Percentiles rank a stretch among this genome's conserved stretches.
phyloP scores from a whole-genome alignment of 352 stramenopile genomes.

The Phytophthora lateralis region DNA sequence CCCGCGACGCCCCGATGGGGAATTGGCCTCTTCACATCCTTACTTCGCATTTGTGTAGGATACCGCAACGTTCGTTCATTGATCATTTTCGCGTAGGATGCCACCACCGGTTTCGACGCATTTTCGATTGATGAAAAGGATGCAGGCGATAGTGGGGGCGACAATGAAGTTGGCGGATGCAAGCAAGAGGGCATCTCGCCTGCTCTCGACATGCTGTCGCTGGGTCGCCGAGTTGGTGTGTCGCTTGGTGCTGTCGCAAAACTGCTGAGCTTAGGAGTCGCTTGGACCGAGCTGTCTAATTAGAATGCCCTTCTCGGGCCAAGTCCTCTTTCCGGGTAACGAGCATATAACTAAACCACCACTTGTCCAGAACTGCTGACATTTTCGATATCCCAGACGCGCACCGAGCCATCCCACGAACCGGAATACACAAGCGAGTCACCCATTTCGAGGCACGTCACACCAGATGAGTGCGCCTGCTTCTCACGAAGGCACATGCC shows the following conservation, averaged over 20 bases:
- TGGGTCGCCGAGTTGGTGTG: neutral
- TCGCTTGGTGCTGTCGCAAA: conserved; percentile 4
- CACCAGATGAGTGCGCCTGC: conserved; percentile 57
- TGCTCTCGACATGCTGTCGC: conserved; percentile 10
- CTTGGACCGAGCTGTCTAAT: neutral
- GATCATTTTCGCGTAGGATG: conserved; percentile 1
- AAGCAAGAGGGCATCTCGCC: conserved; percentile 8
- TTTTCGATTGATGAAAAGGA: conserved; percentile 27
- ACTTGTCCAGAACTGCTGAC: conserved; percentile 26
- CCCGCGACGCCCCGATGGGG: neutral
- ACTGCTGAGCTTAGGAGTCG: conserved; percentile 7
- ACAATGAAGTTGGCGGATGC: conserved; percentile 5
- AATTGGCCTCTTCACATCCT: neutral
- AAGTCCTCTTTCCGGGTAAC: neutral
- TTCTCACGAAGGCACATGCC: conserved; percentile 67
- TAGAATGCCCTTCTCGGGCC: neutral
- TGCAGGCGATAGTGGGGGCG: conserved; percentile 12
- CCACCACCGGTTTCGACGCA: conserved; percentile 2
- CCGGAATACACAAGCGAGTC: conserved; percentile 73
- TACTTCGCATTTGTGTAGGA: neutral
- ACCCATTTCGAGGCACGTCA: conserved; percentile 66
- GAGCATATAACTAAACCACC: conserved; percentile 7
- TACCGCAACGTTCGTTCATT: neutral
- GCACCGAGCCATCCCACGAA: conserved; percentile 77
- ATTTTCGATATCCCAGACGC: conserved; percentile 71